Evolutionary conservation across 306 rosid species (phyloP).

Genomic region (Abrus precatorius): DNA sequence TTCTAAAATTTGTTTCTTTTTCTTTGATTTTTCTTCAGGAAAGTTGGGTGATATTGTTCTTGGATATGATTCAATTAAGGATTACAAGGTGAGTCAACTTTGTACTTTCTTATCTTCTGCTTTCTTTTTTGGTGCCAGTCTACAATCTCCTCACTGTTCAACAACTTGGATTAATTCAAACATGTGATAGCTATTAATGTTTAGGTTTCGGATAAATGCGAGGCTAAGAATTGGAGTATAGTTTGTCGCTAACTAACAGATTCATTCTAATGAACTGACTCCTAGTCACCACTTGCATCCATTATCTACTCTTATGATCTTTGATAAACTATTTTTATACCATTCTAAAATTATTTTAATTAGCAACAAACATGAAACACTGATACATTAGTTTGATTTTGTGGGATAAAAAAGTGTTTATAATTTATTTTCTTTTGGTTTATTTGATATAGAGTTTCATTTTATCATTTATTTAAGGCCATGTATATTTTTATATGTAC

Average conservation of each 20-base stretch:
- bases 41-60: slow-evolving; percentile 80
- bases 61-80: slow-evolving; percentile 75
- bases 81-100: slow-evolving; percentile 54
- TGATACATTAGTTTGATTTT: no score
- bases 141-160: background rate
- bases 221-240: slow-evolving; percentile 23
- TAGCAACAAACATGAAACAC: background rate
- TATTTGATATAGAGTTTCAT: background rate
- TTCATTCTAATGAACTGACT: slow-evolving; percentile 22
- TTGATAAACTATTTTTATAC: background rate
- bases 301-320: background rate
- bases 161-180: slow-evolving; percentile 40
- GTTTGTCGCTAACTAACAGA: background rate
- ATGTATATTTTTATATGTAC: background rate
- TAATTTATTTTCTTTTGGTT: background rate
- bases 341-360: background rate
- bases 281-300: background rate
- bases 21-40: slow-evolving; percentile 56
- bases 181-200: slow-evolving; percentile 24
- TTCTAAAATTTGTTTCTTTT: background rate
- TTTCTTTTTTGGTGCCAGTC: background rate
- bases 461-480: slow-evolving; percentile 6
- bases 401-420: background rate
- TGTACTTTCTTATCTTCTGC: background rate
- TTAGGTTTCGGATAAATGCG: background rate